Base-by-base conservation (phyloP, 163 green algal genomes). In the Chloroidium sp. region DNA sequence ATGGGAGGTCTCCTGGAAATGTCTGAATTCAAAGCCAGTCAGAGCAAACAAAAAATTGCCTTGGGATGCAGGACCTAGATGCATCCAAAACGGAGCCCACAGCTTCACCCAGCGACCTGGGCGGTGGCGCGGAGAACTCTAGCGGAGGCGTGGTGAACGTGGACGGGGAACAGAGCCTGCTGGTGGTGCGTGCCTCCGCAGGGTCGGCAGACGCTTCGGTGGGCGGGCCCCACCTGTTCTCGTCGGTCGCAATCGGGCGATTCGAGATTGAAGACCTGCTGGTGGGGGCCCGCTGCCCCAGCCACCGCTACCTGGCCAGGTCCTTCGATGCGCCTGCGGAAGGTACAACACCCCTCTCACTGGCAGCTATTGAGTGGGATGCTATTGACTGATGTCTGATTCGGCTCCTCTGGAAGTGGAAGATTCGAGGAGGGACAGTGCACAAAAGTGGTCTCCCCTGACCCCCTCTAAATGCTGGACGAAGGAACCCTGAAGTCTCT, bases 231-330 rank as follows among this genome's bases (percentile, higher is more conserved):
- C 82, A 87, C 36, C 74, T 91, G 59, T 62, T 61, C 4, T 77
- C 87, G 13, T 75, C 80, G 57, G 68, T 86, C 10, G 83, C 81
- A 1, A 88, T 93, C 4, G 84, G 81, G 12, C 75, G 79, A 0
- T 86, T 92, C 69, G 86, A 90, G 69, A 88, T 96, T 10, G 88
- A 93, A 14, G 91, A 96, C 80, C 79, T 92, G 77, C 83, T 96
- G 59, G 87, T 94, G 74, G 90, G 90, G 0, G 36, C 79, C 0
- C 76, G 80, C 3, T 87, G 80, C 82, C 69, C 79, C 1, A 72
- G 68, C 59, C 79, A 85, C 64, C 76, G 81, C 75, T 88, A 86
- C 74, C 77, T 89, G 60, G 85, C 81, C 1, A 36, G 78, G 4
- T 87, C 84, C 68, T 84, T 79, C 36, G 77, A 74, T 4, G 14